Evolutionary conservation across 2,329 filamentous ascomycete species (phyloP), one percentile per base, ranked within the genome.

Genomic region (Aspergillus transmontanensis): DNA sequence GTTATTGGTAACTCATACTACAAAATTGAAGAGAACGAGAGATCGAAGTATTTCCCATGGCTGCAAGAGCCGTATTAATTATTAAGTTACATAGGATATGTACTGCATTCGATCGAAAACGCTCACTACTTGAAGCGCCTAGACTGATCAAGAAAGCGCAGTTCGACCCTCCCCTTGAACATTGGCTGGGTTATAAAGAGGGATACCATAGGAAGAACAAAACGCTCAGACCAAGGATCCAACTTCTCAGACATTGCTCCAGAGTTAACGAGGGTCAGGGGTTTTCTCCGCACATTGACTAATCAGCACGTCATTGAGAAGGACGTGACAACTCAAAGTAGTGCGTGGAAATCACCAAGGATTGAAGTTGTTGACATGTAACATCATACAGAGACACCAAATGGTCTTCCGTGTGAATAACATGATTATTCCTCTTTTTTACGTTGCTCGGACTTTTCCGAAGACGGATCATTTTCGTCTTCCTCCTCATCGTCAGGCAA

Each of bases 321-420:
- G 45, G 83, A 84, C 86, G 86, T 93, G 92, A 87, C 92, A 96
- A 95, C 93, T 97, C 91, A 97, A 96, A 90, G 91, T 91, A 90
- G 91, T 94, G 93, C 93, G 91, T 55, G 30, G 21, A 36, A 43
- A 21, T 60, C 23, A 30, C 32, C 12, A 19, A 11, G 39, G 14
- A 10, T 28, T 9, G 6, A 32, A 57, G 26, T 43, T 16, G 41
- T 50, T 45, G 48, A 46, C 45, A 46, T 19, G 41, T 34, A 43
- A 30, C 32, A 39, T 36, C 21, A 54, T 23, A 10, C 19, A 28
- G 5, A 43, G 45, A 36, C 45, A 46, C 4, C 5, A 21, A n/a
- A 51, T 34, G 34, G 30, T 11, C 19, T 26, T 28, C n/a, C n/a
- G 21, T n/a, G 21, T 9, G 9, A n/a, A 59, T 2, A 21, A 26